A percentile compares a stretch with the other conserved stretches of the same genome.
These are phyloP conservation scores for Pueraria montana DNA, from an alignment of 306 rosid species.

Conservation along the genomic window DNA sequence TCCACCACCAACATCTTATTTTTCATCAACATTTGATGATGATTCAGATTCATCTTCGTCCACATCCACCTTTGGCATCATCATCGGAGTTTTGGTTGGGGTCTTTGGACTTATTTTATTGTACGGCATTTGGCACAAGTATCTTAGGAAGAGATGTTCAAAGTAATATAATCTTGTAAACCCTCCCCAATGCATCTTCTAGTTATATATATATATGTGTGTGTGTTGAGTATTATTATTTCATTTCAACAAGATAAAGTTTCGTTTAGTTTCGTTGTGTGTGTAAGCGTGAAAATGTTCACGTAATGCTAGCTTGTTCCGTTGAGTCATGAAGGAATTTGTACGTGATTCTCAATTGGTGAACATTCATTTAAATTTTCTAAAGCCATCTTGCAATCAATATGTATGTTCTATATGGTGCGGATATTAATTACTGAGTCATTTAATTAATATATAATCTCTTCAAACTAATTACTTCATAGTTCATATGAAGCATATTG, in stretches of 20 bases:
- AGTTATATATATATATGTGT: too few relatives aligned
- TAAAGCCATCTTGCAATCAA: too few relatives aligned
- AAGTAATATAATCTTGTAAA: background rate
- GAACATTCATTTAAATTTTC: background rate
- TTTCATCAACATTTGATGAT: background rate
- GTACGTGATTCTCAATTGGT: background rate
- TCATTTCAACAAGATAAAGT: background rate
- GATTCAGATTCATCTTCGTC: conserved; percentile 26
- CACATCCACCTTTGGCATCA: conserved; percentile 16
- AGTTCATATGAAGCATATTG: too few relatives aligned
- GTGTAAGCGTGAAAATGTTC: background rate
- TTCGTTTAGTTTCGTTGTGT: background rate
- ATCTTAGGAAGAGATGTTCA: conserved; percentile 33
- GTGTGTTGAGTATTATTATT: background rate
- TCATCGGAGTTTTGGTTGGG: conserved; percentile 39
- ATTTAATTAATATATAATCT: too few relatives aligned
- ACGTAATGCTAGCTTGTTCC: background rate
- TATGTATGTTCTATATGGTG: too few relatives aligned
- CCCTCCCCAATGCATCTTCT: too few relatives aligned
- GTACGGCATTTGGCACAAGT: conserved; percentile 40
- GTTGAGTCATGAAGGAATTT: background rate
- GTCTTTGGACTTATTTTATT: conserved; percentile 29
- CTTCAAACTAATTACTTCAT: too few relatives aligned
- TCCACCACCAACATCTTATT: conserved; percentile 32
- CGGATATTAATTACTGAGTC: too few relatives aligned